Evolutionary conservation across 495 filamentous ascomycete genomes (phyloP).

Genomic region (Halenospora varia): DNA sequence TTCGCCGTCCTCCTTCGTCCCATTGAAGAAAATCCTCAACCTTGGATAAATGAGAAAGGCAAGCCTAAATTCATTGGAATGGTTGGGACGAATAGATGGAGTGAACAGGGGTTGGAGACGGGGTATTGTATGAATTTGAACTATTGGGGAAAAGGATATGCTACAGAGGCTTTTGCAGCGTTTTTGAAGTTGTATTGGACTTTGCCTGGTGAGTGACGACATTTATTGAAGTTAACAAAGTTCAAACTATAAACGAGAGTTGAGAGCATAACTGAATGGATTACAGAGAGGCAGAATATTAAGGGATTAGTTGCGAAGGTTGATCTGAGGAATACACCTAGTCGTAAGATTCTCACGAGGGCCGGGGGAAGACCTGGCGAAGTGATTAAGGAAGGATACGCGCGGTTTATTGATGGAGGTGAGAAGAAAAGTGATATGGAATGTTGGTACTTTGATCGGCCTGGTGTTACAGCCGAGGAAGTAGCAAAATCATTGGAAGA

Average conservation of each 20-base stretch:
- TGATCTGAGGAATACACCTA: constrained; percentile 13
- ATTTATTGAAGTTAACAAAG: constrained; percentile 2
- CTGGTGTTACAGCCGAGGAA: not conserved
- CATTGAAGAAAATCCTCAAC: not conserved
- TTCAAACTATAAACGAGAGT: no score
- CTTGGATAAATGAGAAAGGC: not conserved
- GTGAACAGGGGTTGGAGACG: constrained; percentile 14
- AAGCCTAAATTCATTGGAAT: constrained; percentile 18
- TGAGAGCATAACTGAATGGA: no score
- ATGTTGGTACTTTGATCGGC: constrained; percentile 19
- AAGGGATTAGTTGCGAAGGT: constrained; percentile 15
- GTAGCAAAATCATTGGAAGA: not conserved
- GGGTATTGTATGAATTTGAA: constrained; percentile 16
- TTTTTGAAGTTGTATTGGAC: constrained; percentile 15
- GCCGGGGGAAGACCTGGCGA: constrained; percentile 10
- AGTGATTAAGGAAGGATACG: constrained; percentile 5
- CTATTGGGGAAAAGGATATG: constrained; percentile 20
- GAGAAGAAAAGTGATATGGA: constrained; percentile 11
- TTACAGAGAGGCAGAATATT: constrained; percentile 15
- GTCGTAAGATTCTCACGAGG: constrained; percentile 11
- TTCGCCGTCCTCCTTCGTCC: constrained; percentile 15
- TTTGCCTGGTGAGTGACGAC: constrained; percentile 1
- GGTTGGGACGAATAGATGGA: constrained; percentile 18
- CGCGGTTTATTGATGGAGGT: constrained; percentile 1
- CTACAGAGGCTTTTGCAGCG: constrained; percentile 12